A percentile compares a stretch with the other conserved stretches of the same genome.
These are phyloP conservation scores for Spizellomyces sp. DNA, from an alignment of 192 early-diverging fungal species.

Conservation along the genomic window DNA sequence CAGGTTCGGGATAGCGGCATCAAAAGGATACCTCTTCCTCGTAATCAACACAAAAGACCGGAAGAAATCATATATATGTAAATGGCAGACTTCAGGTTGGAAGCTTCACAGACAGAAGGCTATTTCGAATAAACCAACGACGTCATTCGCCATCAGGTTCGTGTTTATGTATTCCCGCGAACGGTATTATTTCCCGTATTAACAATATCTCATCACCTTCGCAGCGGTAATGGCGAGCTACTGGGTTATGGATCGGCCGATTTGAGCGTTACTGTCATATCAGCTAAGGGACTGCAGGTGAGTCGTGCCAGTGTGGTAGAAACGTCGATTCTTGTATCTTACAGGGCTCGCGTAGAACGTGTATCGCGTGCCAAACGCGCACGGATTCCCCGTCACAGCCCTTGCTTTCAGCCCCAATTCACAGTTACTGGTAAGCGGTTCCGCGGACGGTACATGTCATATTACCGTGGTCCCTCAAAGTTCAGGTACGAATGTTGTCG, in stretches of 20 bases:
- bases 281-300: constrained; percentile 60
- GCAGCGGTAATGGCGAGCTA: constrained; percentile 69
- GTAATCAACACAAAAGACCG: constrained; percentile 61
- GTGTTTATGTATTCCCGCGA: constrained; percentile 11
- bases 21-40: constrained; percentile 61
- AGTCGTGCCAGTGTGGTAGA: neutral
- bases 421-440: constrained; percentile 74
- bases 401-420: constrained; percentile 71
- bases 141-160: constrained; percentile 68
- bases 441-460: constrained; percentile 70
- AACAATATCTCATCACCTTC: constrained; percentile 12
- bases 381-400: constrained; percentile 78
- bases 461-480: constrained; percentile 32
- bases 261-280: constrained; percentile 67
- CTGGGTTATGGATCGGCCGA: constrained; percentile 76
- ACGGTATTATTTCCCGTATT: neutral
- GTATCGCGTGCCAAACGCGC: constrained; percentile 66
- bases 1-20: constrained; percentile 62
- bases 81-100: constrained; percentile 63
- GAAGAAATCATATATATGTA: constrained; percentile 59
- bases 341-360: constrained; percentile 40
- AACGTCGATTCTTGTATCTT: neutral
- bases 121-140: constrained; percentile 63
- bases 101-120: constrained; percentile 49
- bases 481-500: constrained; percentile 16